A percentile compares a stretch with the other conserved stretches of the same genome.
phyloP scores from a whole-genome alignment of 2,329 filamentous ascomycete genomes.

The Boeremia exigua region DNA sequence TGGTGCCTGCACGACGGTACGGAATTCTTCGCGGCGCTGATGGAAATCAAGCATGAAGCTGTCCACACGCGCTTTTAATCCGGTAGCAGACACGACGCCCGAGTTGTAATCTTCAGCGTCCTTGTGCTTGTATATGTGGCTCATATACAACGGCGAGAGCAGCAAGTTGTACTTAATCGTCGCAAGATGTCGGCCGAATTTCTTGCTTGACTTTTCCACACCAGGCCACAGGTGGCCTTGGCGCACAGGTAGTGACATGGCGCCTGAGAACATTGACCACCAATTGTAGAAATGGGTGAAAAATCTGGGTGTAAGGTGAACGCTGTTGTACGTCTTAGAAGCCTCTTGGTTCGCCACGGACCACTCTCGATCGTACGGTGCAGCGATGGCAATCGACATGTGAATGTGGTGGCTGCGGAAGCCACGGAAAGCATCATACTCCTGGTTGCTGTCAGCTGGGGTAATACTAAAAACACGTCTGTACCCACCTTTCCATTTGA shows the following conservation, averaged over 20 bases:
- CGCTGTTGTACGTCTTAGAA: constrained; percentile 92
- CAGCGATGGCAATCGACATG: constrained; percentile 87
- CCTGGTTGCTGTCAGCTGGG: constrained; percentile 42
- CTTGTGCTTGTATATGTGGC: constrained; percentile 98
- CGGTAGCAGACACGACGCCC: constrained; percentile 83
- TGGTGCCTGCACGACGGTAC: constrained; percentile 75
- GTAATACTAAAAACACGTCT: neutral
- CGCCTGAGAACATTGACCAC: constrained; percentile 96
- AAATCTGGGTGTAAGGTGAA: constrained; percentile 92
- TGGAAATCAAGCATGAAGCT: constrained; percentile 98
- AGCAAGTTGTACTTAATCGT: constrained; percentile 98
- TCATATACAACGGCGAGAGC: constrained; percentile 89
- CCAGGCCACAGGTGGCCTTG: constrained; percentile 92
- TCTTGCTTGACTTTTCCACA: constrained; percentile 95
- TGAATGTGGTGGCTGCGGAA: constrained; percentile 98
- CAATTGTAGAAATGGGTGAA: constrained; percentile 98
- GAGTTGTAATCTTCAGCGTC: constrained; percentile 86
- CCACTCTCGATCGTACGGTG: constrained; percentile 88
- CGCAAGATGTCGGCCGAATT: constrained; percentile 95
- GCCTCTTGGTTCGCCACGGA: constrained; percentile 73
- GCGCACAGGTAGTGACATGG: constrained; percentile 91
- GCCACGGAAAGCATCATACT: constrained; percentile 93
- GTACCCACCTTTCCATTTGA: constrained; percentile 53
- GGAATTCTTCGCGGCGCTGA: constrained; percentile 90
- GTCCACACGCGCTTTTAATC: constrained; percentile 93